Evolutionary conservation across 2,329 filamentous ascomycete species (phyloP), one percentile per base, ranked within the genome.

Genomic region (Fusarium agapanthi): DNA sequence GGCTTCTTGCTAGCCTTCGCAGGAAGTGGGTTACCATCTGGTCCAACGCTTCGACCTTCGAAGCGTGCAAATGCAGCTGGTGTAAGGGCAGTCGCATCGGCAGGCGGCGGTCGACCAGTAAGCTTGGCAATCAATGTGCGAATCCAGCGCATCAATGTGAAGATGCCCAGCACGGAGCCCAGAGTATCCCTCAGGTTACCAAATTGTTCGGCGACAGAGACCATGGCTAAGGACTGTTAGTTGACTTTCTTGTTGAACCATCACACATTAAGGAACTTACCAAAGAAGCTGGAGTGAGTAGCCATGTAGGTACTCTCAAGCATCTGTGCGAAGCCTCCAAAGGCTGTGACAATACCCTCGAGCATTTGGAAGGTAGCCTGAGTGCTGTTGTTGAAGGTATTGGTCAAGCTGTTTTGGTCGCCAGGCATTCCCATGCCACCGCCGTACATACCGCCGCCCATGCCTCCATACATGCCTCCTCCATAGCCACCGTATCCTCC

Each of bases 251-350:
- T 5, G 5, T 10, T 18, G 35, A 32, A 34, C 5, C 5, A 28
- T 12, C 11, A 24, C 18, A 26, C 6, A 22, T 14, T 9, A 28
- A 45, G 16, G 12, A 28, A 75, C 92, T 78, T 88, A 97, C 95
- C 95, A 79, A 98, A 99, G 83, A 99, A 99, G 60, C 94, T 97
- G 11, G 95, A 98, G 83, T 99, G 96, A 1, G 96, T 99, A 35
- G 97, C 96, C 97, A 99, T 99, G 79, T 98, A 99, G 16, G 96
- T 98, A 86, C 96, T 98, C 84, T 99, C 96, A 34, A 99, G 88
- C 96, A 99, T 99, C 85, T 99, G 96, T 18, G 97, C 94, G 80
- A 99, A 98, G 1, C 97, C 96, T 26, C 95, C 95, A 85, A 99
- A 99, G 6, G 96, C 95, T 30, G 94, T 94, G 20, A 99, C 96